Base-by-base conservation (phyloP, 495 filamentous ascomycete genomes). In the Penicillium silybi region DNA sequence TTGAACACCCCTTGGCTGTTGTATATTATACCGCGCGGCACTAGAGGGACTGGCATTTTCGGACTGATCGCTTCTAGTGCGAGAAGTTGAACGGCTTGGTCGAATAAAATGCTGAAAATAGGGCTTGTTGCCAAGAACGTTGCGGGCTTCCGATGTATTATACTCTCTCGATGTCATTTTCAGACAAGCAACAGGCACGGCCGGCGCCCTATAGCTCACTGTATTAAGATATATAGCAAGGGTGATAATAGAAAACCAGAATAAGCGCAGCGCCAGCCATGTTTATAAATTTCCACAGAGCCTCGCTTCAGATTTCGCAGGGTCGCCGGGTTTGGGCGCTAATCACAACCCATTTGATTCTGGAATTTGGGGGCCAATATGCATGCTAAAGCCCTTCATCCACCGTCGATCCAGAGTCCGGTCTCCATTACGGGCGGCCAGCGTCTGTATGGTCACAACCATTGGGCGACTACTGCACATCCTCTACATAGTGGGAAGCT, bases 51-150 rank as follows among this genome's bases (percentile, higher is more conserved):
- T 54, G 2, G 46, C 46, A 19, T 26, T 25, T 6, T 41, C 22
- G 18, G 16, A 18, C 6, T 23, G 26, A 6, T 22, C 2, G 18
- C 20, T 51, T 10, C 23, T 18, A 16, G 19, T 48, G 17, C 20
- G 35, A 2, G 52, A 59, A 6, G 18, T 40, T 19, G 57, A 56
- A 22, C 57, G 44, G 27, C 52, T 53, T 9, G 57, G 41, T 16
- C 44, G 57, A 23, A 60, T 41, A 44, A n/a, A 7, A 42, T 16
- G 40, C 6, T 45, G 37, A 29, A 60, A 60, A 39, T 49, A 50
- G 7, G 52, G 37, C 20, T 27, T 48, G 11, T 44, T 20, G 15
- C 52, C 48, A 3, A 59, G 52, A 4, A 60, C 3, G 7, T 40
- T 46, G 3, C 57, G 52, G 29, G 55, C 52, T 23, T 55, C 44